Evolutionary conservation across 1,139 yeast species (phyloP).

Genomic region (Pichia sp.): DNA sequence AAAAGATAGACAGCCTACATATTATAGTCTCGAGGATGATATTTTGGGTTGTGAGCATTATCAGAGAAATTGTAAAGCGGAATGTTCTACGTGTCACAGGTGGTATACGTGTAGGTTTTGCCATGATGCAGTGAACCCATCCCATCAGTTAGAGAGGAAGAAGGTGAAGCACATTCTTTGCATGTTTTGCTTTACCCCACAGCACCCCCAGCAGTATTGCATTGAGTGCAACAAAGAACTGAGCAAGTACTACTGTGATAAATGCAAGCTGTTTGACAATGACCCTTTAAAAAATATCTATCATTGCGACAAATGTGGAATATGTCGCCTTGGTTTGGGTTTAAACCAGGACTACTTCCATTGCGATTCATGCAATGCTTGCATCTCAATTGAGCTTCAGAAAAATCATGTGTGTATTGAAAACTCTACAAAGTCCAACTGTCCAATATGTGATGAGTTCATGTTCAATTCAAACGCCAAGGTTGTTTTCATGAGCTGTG

Average conservation of each 20-base stretch:
- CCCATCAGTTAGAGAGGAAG: constrained; percentile 61
- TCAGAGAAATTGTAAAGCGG: constrained; percentile 76
- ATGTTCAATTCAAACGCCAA: constrained; percentile 81
- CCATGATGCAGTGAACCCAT: constrained; percentile 59
- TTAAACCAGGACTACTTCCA: constrained; percentile 86
- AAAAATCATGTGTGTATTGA: constrained; percentile 80
- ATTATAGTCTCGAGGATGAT: constrained; percentile 40
- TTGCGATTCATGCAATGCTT: constrained; percentile 85
- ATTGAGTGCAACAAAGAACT: constrained; percentile 58
- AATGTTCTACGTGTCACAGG: constrained; percentile 66
- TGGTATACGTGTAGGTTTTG: constrained; percentile 87
- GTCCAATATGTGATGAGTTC: constrained; percentile 91
- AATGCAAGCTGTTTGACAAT: constrained; percentile 80
- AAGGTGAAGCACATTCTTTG: constrained; percentile 70
- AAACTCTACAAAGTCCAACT: constrained; percentile 83
- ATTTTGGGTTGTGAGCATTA: constrained; percentile 79
- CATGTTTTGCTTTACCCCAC: constrained; percentile 74
- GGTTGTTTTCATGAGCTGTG: constrained; percentile 90
- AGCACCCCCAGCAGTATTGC: constrained; percentile 68
- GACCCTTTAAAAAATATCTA: constrained; percentile 77
- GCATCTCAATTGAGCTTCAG: constrained; percentile 74
- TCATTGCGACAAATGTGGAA: constrained; percentile 91
- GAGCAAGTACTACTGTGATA: constrained; percentile 72
- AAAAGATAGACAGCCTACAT: constrained; percentile 50
- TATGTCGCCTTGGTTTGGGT: constrained; percentile 86